phyloP scores from a whole-genome alignment of 148 eudicot species.

The Rhododendron mucronatum region DNA sequence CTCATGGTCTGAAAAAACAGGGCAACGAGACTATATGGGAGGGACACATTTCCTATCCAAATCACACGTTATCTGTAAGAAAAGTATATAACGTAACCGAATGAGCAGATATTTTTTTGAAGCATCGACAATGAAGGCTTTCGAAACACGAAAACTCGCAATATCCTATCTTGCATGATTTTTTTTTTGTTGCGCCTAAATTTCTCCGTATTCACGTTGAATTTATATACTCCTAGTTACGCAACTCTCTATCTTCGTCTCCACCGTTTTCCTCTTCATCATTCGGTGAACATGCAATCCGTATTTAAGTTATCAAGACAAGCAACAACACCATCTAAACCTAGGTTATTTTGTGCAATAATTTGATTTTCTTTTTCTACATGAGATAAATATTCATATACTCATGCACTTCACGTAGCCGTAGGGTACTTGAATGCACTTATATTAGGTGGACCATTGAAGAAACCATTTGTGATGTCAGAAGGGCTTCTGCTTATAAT shows the following conservation, averaged over 20 bases:
- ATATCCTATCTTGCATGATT: background rate
- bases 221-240: background rate
- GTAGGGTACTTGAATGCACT: background rate
- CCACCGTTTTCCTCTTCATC: background rate
- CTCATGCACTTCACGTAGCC: too few species aligned
- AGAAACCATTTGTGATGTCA: too few species aligned
- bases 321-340: background rate
- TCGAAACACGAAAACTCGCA: background rate
- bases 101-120: background rate
- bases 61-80: too few species aligned
- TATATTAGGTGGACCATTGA: background rate
- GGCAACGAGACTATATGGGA: too few species aligned
- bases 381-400: background rate
- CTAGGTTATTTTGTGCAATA: background rate
- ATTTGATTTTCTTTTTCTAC: too few species aligned
- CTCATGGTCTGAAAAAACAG: background rate
- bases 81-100: background rate
- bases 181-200: background rate
- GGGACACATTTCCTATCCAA: too few species aligned
- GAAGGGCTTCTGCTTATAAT: too few species aligned
- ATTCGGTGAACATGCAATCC: background rate
- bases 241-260: background rate
- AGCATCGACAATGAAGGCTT: too few species aligned
- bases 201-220: background rate
- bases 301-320: background rate